Percentiles rank a stretch among this genome's conserved stretches.
Evolutionary conservation across 192 early-diverging fungal genomes (phyloP).

Genomic region (Kappamyces sp.): DNA sequence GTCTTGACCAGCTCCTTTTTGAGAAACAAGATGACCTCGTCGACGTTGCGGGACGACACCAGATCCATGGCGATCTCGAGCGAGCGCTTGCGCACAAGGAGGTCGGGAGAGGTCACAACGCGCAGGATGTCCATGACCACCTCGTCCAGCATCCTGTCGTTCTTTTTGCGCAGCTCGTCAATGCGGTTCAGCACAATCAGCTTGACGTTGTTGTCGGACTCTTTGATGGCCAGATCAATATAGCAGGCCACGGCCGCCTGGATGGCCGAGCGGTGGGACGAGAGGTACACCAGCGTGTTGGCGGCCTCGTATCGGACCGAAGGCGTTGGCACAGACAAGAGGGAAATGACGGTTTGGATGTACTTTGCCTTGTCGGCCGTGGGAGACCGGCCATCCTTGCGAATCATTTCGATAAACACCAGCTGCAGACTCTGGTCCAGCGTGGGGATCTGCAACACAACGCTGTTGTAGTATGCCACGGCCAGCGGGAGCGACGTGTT

Average conservation of each 20-base stretch:
- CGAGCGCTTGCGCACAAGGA: conserved; percentile 88
- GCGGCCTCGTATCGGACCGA: conserved; percentile 98
- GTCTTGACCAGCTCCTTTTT: conserved; percentile 96
- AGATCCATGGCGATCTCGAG: conserved; percentile 86
- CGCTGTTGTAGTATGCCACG: conserved; percentile 75
- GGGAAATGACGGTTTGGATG: conserved; percentile 81
- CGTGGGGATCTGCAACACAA: conserved; percentile 63
- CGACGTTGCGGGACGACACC: conserved; percentile 82
- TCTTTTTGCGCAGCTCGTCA: conserved; percentile 80
- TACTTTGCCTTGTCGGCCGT: conserved; percentile 86
- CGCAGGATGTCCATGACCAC: conserved; percentile 95
- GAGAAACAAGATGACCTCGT: conserved; percentile 84
- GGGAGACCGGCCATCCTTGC: conserved; percentile 79
- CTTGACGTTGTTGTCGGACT: conserved; percentile 97
- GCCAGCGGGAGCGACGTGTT: conserved; percentile 70
- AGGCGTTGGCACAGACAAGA: conserved; percentile 72
- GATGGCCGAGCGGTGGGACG: conserved; percentile 81
- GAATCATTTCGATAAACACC: conserved; percentile 88
- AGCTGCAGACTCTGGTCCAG: conserved; percentile 93
- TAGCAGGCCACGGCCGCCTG: conserved; percentile 89
- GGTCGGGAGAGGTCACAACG: conserved; percentile 83
- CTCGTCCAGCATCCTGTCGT: conserved; percentile 84
- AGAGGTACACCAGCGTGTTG: conserved; percentile 79
- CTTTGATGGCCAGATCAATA: conserved; percentile 85
- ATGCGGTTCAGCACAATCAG: conserved; percentile 90